These are phyloP conservation scores for Epichloe amarillans DNA, from an alignment of 2,329 filamentous ascomycete species.

Conservation along the genomic window DNA sequence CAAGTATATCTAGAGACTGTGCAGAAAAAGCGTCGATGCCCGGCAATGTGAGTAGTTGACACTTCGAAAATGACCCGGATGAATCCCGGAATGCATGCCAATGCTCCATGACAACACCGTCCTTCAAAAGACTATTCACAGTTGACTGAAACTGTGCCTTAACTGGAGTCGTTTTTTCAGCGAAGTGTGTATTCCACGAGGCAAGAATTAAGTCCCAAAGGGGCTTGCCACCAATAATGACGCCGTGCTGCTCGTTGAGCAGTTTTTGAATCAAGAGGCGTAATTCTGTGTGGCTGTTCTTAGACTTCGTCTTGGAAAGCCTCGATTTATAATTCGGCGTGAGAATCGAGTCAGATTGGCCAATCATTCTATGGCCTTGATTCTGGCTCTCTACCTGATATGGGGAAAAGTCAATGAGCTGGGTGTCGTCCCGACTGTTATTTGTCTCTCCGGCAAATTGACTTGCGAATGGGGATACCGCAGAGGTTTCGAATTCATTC, in stretches of 20 bases:
- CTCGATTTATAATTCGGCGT: neutral
- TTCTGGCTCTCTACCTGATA: neutral
- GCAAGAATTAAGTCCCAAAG: slow-evolving; percentile 34
- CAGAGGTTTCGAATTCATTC: neutral
- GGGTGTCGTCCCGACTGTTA: neutral
- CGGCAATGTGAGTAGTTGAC: slow-evolving; percentile 29
- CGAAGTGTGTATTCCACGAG: slow-evolving; percentile 30
- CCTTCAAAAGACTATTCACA: slow-evolving; percentile 24
- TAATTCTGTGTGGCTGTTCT: neutral
- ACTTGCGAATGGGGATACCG: neutral
- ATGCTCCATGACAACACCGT: slow-evolving; percentile 24
- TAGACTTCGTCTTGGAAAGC: neutral
- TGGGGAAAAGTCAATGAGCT: neutral
- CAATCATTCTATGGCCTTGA: neutral
- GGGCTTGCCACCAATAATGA: slow-evolving; percentile 36
- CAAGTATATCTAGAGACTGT: slow-evolving; percentile 29
- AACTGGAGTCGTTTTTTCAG: slow-evolving; percentile 26
- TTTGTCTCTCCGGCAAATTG: neutral
- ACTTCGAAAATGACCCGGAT: slow-evolving; percentile 30
- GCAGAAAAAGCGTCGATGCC: slow-evolving; percentile 28
- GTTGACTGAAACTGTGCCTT: slow-evolving; percentile 25
- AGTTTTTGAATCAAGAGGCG: slow-evolving; percentile 15
- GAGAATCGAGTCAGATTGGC: neutral
- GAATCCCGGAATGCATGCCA: slow-evolving; percentile 30
- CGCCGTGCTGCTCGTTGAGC: slow-evolving; percentile 24